Evolutionary conservation across 176 grass and related monocot genomes (phyloP).

Genomic region (Carex scoparia): DNA sequence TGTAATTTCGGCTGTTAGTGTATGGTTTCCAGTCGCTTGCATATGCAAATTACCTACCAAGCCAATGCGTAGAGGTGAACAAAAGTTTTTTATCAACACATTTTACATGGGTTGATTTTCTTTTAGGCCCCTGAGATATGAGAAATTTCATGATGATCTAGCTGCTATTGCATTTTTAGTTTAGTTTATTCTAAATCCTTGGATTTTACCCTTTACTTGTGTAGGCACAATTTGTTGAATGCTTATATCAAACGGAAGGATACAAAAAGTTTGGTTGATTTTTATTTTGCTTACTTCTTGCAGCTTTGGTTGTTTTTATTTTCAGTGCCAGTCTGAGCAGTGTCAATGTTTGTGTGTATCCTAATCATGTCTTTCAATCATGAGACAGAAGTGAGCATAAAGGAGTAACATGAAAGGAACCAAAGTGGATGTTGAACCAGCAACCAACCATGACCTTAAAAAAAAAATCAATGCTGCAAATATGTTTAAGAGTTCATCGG

Average conservation of each 20-base stretch:
- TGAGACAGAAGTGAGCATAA: background rate
- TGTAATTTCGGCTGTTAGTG: slow-evolving; percentile 1
- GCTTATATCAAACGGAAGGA: background rate
- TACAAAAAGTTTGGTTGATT: background rate
- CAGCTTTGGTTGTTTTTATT: background rate
- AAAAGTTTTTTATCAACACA: background rate
- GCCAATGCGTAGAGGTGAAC: background rate
- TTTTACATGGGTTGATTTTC: background rate
- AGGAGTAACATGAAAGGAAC: background rate
- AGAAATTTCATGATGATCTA: background rate
- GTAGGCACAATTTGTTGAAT: background rate
- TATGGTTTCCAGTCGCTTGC: slow-evolving; percentile 4
- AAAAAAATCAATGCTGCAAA: background rate
- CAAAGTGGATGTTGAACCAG: background rate
- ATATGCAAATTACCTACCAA: slow-evolving; percentile 6
- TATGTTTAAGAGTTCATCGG: background rate
- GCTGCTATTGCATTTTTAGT: background rate
- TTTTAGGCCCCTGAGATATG: background rate
- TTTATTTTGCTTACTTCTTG: background rate
- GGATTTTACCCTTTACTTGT: background rate
- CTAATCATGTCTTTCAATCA: background rate
- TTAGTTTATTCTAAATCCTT: background rate
- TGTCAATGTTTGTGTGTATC: background rate
- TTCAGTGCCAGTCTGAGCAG: background rate
- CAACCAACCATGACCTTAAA: background rate